Conservation (phyloP, 169 alveolate genomes). For the Babesia caballi region DNA sequence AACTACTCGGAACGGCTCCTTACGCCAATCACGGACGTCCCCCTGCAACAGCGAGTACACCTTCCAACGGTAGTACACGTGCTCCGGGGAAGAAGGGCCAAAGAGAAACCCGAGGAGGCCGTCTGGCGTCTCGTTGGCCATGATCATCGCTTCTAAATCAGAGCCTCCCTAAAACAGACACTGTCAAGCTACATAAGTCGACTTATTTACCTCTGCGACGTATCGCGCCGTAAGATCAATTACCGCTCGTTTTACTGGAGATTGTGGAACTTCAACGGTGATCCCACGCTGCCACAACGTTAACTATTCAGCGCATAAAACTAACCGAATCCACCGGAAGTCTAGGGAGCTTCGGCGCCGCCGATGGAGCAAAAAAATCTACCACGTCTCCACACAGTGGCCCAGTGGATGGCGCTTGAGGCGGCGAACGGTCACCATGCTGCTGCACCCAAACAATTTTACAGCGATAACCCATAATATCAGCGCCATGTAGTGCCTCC, state of each 20-base stretch:
- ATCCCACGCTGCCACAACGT: conserved; percentile 5
- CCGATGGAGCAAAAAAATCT: background rate
- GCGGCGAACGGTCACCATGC: background rate
- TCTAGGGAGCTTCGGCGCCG: background rate
- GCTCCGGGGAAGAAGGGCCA: conserved; percentile 42
- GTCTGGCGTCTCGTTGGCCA: conserved; percentile 26
- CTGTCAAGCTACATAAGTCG: background rate
- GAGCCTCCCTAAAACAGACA: conserved; percentile 27
- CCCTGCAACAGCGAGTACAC: conserved; percentile 62
- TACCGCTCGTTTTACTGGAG: conserved; percentile 15
- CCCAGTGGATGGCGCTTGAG: background rate
- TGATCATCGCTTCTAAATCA: conserved; percentile 34
- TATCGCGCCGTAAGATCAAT: conserved; percentile 55
- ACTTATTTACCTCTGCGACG: conserved; percentile 26
- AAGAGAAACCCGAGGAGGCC: conserved; percentile 49
- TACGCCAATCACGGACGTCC: conserved; percentile 27
- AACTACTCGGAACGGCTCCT: conserved; percentile 21
- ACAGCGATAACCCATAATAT: conserved; percentile 37
- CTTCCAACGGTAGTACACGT: conserved; percentile 64
- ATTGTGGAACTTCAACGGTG: conserved; percentile 14
- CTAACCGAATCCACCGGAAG: conserved; percentile 4
- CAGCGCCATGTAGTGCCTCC: conserved; percentile 27
- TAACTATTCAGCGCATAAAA: background rate
- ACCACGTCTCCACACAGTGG: no score
- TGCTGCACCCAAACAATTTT: conserved; percentile 19